Percentiles rank a stretch among this genome's conserved stretches.
These are phyloP conservation scores for Colletotrichum limetticola DNA, from an alignment of 2,329 filamentous ascomycete species.

Conservation along the genomic window DNA sequence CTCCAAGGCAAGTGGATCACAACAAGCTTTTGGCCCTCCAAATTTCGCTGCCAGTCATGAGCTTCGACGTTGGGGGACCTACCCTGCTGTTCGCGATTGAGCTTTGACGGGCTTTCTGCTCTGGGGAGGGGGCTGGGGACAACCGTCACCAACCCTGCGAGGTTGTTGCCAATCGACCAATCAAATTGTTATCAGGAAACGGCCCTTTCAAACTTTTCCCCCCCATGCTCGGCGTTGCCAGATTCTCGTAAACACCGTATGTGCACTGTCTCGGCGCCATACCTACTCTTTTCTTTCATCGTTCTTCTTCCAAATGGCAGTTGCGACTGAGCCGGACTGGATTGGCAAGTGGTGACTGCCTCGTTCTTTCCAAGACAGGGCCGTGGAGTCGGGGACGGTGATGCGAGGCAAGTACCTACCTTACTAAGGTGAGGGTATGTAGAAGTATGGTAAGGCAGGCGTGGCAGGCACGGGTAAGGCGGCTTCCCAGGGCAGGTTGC, in stretches of 20 bases:
- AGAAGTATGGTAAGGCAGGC: neutral
- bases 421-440: too few species aligned
- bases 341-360: neutral
- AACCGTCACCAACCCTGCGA: constrained; percentile 19
- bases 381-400: too few species aligned
- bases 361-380: neutral
- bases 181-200: constrained; percentile 31
- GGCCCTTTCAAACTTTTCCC: constrained; percentile 27
- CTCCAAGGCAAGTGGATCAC: constrained; percentile 32
- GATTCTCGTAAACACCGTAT: constrained; percentile 10
- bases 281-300: neutral
- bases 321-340: neutral
- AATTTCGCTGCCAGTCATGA: constrained; percentile 32
- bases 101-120: constrained; percentile 10
- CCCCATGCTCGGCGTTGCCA: neutral
- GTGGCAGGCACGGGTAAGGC: constrained; percentile 1
- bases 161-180: constrained; percentile 7
- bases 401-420: neutral
- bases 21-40: constrained; percentile 35
- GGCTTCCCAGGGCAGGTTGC: neutral
- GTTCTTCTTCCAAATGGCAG: neutral
- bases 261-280: constrained; percentile 26
- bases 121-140: constrained; percentile 8
- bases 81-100: constrained; percentile 25
- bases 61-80: constrained; percentile 5